phyloP scores from a whole-genome alignment of 805 yeast genomes.

The Tetrapisispora taiwanensis region DNA sequence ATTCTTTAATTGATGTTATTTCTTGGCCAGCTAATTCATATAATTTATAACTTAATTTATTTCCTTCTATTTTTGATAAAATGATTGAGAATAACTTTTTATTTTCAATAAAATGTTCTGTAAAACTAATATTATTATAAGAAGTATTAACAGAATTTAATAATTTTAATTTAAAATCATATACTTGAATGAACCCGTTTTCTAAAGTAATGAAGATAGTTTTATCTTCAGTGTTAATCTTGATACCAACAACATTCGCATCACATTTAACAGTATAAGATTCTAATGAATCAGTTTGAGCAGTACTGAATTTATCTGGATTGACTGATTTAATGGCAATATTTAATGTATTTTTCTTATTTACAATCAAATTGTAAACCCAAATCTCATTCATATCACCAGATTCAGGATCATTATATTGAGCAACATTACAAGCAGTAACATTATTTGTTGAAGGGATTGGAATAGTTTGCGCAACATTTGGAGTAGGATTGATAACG shows the following conservation, averaged over 20 bases:
- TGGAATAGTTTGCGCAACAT: constrained; percentile 23
- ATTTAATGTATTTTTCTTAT: constrained; percentile 14
- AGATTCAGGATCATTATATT: constrained; percentile 6
- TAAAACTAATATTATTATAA: constrained; percentile 16
- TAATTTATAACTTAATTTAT: constrained; percentile 18
- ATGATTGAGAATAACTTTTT: constrained; percentile 12
- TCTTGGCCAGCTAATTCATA: constrained; percentile 10
- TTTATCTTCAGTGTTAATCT: constrained; percentile 8
- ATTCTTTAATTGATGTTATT: constrained; percentile 13
- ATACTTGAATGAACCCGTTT: constrained; percentile 24
- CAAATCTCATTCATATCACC: constrained; percentile 13
- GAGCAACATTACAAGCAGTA: constrained; percentile 24
- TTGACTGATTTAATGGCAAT: constrained; percentile 7
- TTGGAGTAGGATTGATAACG: constrained; percentile 30
- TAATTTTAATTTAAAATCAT: constrained; percentile 18
- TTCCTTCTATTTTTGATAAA: constrained; percentile 15
- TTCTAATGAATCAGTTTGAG: constrained; percentile 10
- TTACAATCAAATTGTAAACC: constrained; percentile 18
- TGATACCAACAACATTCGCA: constrained; percentile 12
- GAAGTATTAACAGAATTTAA: constrained; percentile 15
- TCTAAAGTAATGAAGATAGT: constrained; percentile 17
- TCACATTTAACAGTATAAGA: constrained; percentile 11
- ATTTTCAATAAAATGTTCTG: constrained; percentile 17
- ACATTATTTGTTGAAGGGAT: constrained; percentile 28
- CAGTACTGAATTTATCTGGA: constrained; percentile 6